Evolutionary conservation across 352 stramenopile genomes (phyloP), one percentile per base, ranked within the genome.

Genomic region (Phytophthora capsici): DNA sequence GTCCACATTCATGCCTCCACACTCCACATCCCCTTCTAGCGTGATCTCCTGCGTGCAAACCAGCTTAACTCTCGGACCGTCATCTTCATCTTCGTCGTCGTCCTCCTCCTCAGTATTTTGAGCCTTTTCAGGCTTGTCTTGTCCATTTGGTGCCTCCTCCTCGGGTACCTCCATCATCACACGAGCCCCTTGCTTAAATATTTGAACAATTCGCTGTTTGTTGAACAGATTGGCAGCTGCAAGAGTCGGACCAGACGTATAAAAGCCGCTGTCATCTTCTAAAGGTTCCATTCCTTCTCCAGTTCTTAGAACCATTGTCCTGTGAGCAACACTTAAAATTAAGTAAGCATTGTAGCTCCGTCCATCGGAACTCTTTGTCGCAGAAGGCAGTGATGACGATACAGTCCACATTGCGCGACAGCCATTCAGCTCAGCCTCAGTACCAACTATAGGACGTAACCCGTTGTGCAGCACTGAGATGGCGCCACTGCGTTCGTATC

Each of bases 321-420:
- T 70, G 45, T 92, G 86, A 6, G 78, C 86, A 40, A 95, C 80
- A 54, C 85, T 94, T 28, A 95, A 50, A 20, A 95, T 94, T 2
- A 95, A 59, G 40, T 93, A 95, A 19, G 86, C 84, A 40, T 91
- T 90, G 63, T 89, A 93, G 9, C 71, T 65, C 4, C 78, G 70
- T 6, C 74, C 78, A 57, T 91, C 84, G 10, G 64, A 55, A 41
- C 82, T 89, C 28, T 76, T 80, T 8, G 60, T 74, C 0, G 74
- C 62, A 9, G 60, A 80, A 14, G 80, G 73, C 7, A 90, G 43
- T 0, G 75, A 91, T 8, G 84, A 92, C 1, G 85, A 90, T 2
- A 96, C 84, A 0, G 88, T 93, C 88, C 88, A 96, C 82, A 96
- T 93, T 2, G 86, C 86, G 48, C 88, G 84, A 37, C 88, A 96